Percentiles rank a stretch among this genome's conserved stretches.
Evolutionary conservation across 441 rosid species (phyloP).

Genomic region (Heliophila coronopifolia): DNA sequence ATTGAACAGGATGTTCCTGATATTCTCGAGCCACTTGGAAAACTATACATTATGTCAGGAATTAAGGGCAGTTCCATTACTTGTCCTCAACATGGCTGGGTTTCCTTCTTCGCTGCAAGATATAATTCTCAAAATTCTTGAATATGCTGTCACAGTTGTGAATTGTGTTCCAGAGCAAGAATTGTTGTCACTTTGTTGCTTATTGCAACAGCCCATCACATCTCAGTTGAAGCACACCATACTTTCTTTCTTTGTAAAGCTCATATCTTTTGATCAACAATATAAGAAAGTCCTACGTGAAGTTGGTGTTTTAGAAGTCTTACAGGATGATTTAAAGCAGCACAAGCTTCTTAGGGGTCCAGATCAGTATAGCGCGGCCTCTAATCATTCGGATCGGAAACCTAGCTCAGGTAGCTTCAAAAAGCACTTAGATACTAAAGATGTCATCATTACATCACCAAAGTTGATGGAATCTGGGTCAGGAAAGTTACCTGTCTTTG

Average conservation of each 20-base stretch:
- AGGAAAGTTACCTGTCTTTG: slow-evolving; percentile 77
- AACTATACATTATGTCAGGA: slow-evolving; percentile 92
- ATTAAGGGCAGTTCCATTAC: slow-evolving; percentile 89
- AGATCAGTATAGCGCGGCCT: slow-evolving; percentile 44
- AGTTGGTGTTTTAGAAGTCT: slow-evolving; percentile 95
- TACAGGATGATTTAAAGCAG: slow-evolving; percentile 94
- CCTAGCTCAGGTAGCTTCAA: slow-evolving; percentile 81
- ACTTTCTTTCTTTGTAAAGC: slow-evolving; percentile 93
- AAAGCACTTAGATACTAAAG: slow-evolving; percentile 74
- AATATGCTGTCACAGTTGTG: slow-evolving; percentile 98
- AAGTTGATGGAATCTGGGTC: slow-evolving; percentile 79
- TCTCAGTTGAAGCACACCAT: slow-evolving; percentile 86
- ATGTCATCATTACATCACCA: slow-evolving; percentile 88
- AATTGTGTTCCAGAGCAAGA: slow-evolving; percentile 99
- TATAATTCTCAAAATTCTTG: slow-evolving; percentile 94
- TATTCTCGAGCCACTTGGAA: slow-evolving; percentile 97
- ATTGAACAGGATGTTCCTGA: slow-evolving; percentile 91
- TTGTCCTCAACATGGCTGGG: slow-evolving; percentile 93
- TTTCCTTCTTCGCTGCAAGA: slow-evolving; percentile 93
- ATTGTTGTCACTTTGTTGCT: slow-evolving; percentile 94
- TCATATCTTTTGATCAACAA: slow-evolving; percentile 95
- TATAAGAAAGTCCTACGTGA: slow-evolving; percentile 97
- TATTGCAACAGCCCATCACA: slow-evolving; percentile 91
- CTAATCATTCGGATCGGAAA: slow-evolving; percentile 53
- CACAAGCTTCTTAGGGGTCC: slow-evolving; percentile 84